Evolutionary conservation across 176 grass and related monocot species (phyloP).

Genomic region (Olyra latifolia): DNA sequence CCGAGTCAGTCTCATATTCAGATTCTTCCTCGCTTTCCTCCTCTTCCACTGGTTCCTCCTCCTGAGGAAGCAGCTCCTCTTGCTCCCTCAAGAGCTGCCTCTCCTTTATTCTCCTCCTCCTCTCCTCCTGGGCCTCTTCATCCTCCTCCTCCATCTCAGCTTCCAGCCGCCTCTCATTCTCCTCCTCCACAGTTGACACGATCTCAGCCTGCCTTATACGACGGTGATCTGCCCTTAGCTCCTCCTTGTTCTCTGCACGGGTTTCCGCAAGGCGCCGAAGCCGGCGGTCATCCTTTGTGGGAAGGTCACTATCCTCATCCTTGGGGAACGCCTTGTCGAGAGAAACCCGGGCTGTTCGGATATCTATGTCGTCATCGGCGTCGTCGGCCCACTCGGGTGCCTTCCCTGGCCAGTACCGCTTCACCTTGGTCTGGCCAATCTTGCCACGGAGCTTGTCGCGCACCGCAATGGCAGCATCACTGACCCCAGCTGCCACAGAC

Average conservation of each 20-base stretch:
- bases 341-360: conserved; percentile 44
- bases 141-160: conserved; percentile 78
- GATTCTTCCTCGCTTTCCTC: conserved; percentile 85
- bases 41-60: conserved; percentile 61
- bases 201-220: conserved; percentile 89
- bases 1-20: conserved; percentile 91
- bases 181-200: conserved; percentile 68
- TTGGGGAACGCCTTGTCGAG: conserved; percentile 80
- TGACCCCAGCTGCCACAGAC: conserved; percentile 75
- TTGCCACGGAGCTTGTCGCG: conserved; percentile 84
- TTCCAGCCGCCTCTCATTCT: conserved; percentile 59
- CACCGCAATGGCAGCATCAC: conserved; percentile 73
- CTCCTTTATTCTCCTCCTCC: conserved; percentile 67
- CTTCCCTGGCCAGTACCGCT: conserved; percentile 84
- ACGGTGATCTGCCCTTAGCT: conserved; percentile 80
- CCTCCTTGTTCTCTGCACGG: conserved; percentile 71
- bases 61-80: conserved; percentile 67
- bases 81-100: conserved; percentile 65
- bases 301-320: conserved; percentile 37
- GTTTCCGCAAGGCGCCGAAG: conserved; percentile 71
- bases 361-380: conserved; percentile 51
- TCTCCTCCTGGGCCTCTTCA: conserved; percentile 82
- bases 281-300: conserved; percentile 67
- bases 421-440: conserved; percentile 97
- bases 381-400: conserved; percentile 70